Evolutionary conservation across 176 grass and related monocot species (phyloP).

Genomic region (Juncus inflexus): DNA sequence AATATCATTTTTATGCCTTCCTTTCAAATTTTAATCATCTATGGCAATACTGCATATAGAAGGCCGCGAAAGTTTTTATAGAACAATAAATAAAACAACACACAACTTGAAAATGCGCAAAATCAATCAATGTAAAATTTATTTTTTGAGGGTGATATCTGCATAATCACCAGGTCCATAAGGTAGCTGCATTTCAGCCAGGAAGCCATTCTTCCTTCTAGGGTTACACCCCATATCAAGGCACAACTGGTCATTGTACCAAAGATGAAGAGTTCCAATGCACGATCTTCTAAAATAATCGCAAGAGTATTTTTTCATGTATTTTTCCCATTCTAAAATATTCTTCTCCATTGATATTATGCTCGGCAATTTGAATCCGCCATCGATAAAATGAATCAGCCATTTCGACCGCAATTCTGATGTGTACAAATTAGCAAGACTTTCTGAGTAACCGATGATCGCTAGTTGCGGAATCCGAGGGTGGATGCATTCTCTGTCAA

Average conservation of each 20-base stretch:
- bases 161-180: slow-evolving; percentile 25
- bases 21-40: too few relatives aligned
- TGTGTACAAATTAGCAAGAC: background rate
- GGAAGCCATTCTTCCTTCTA: slow-evolving; percentile 31
- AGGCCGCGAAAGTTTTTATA: too few relatives aligned
- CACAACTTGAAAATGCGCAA: too few relatives aligned
- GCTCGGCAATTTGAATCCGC: slow-evolving; percentile 24
- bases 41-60: too few relatives aligned
- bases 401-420: slow-evolving; percentile 31
- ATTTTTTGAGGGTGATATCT: background rate
- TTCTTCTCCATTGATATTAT: slow-evolving; percentile 23
- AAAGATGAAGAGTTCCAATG: slow-evolving; percentile 2
- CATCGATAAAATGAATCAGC: slow-evolving; percentile 28
- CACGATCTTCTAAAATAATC: background rate
- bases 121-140: background rate
- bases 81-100: too few relatives aligned
- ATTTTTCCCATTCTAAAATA: slow-evolving; percentile 8
- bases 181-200: slow-evolving; percentile 16
- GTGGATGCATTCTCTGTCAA: slow-evolving; percentile 35
- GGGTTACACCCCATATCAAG: slow-evolving; percentile 28
- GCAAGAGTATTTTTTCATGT: background rate
- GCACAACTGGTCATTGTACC: slow-evolving; percentile 29
- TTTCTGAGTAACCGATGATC: slow-evolving; percentile 27
- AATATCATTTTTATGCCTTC: too few relatives aligned
- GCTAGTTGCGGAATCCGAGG: slow-evolving; percentile 28